phyloP scores from a whole-genome alignment of 345 rosid species.

The Sonneratia alba region DNA sequence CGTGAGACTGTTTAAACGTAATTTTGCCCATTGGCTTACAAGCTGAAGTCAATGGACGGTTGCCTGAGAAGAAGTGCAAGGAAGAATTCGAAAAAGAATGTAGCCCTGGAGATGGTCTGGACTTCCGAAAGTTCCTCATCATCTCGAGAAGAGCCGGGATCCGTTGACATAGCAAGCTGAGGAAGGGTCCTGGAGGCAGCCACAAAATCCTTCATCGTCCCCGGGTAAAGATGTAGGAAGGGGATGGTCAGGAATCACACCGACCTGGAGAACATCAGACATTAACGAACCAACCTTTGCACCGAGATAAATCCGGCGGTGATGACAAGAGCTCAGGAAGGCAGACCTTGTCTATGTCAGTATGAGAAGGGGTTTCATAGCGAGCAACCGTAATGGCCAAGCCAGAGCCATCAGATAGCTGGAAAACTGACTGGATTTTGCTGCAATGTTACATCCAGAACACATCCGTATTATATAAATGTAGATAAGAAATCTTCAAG shows the following conservation, averaged over 20 bases:
- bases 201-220: slow-evolving; percentile 64
- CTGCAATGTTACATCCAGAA: slow-evolving; percentile 29
- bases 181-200: slow-evolving; percentile 65
- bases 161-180: slow-evolving; percentile 59
- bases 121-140: neutral
- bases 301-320: neutral
- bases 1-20: too few species aligned
- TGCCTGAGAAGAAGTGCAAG: neutral
- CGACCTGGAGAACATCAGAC: slow-evolving; percentile 36
- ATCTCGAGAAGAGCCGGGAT: slow-evolving; percentile 54
- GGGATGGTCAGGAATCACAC: slow-evolving; percentile 88
- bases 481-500: neutral
- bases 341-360: slow-evolving; percentile 72
- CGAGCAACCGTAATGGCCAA: slow-evolving; percentile 90
- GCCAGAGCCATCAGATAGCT: slow-evolving; percentile 95
- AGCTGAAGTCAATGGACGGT: neutral
- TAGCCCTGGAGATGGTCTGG: neutral
- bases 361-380: slow-evolving; percentile 91
- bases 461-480: neutral
- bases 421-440: slow-evolving; percentile 91
- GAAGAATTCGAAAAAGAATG: neutral
- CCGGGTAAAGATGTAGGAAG: slow-evolving; percentile 69
- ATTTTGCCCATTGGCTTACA: neutral
- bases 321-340: neutral
- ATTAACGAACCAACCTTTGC: neutral